Percentiles rank a stretch among this genome's conserved stretches.
These are phyloP conservation scores for Gastrodia elata DNA, from an alignment of 106 monocot species.

Conservation along the genomic window DNA sequence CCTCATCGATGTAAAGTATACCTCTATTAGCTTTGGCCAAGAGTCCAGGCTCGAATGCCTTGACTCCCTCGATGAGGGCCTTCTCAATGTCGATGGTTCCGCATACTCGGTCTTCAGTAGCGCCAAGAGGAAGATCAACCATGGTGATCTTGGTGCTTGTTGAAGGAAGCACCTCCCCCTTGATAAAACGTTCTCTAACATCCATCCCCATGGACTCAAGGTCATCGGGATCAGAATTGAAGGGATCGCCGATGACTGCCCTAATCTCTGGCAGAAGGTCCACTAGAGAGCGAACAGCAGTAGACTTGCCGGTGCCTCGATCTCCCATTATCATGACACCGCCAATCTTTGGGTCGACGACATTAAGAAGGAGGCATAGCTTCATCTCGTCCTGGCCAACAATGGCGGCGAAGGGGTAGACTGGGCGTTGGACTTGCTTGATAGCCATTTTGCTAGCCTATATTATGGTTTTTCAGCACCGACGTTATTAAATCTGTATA, in stretches of 20 bases:
- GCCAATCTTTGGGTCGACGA: slow-evolving; percentile 98
- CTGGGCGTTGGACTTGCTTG: slow-evolving; percentile 83
- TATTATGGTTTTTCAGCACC: background rate
- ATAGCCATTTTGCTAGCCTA: slow-evolving; percentile 33
- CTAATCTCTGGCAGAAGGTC: slow-evolving; percentile 84
- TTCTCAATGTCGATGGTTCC: slow-evolving; percentile 99
- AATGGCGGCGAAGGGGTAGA: slow-evolving; percentile 90
- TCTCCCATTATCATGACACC: slow-evolving; percentile 99
- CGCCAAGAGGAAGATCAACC: slow-evolving; percentile 98
- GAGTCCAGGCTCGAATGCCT: slow-evolving; percentile 95
- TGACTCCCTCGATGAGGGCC: slow-evolving; percentile 94
- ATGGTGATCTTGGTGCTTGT: slow-evolving; percentile 70
- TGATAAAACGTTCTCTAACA: slow-evolving; percentile 40
- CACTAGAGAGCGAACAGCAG: slow-evolving; percentile 83
- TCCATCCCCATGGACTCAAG: slow-evolving; percentile 85
- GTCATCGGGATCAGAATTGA: slow-evolving; percentile 93
- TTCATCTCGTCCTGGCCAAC: slow-evolving; percentile 99
- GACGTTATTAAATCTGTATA: background rate
- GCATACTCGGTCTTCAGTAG: slow-evolving; percentile 95
- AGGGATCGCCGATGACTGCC: slow-evolving; percentile 87
- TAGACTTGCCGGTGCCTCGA: slow-evolving; percentile 97
- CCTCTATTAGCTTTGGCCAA: slow-evolving; percentile 97
- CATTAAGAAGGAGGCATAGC: slow-evolving; percentile 88
- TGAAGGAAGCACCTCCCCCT: slow-evolving; percentile 39
- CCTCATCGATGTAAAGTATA: slow-evolving; percentile 96